Conservation (phyloP, 257 asterid genomes). For the Solanum medicagineum region DNA sequence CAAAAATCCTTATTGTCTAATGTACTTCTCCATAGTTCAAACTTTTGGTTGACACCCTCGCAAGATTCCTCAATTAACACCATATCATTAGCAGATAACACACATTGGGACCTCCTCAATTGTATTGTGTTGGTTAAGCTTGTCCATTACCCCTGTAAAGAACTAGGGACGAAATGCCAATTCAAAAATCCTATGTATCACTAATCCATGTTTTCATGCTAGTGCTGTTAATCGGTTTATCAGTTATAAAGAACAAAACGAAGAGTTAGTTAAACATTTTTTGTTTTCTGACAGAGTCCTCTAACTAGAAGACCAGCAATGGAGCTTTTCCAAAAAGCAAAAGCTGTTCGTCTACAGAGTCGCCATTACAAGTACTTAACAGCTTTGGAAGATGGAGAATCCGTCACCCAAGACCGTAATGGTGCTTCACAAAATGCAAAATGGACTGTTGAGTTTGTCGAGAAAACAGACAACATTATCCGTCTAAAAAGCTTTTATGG, state of each 20-base stretch:
- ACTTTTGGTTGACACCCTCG: too few relatives aligned
- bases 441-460: conserved; percentile 29
- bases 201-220: too few relatives aligned
- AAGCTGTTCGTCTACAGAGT: conserved; percentile 17
- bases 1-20: too few relatives aligned
- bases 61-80: too few relatives aligned
- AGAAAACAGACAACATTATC: conserved; percentile 11
- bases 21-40: too few relatives aligned
- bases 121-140: not conserved
- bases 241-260: not conserved
- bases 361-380: conserved; percentile 26
- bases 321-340: conserved; percentile 32
- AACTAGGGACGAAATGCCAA: too few relatives aligned
- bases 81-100: too few relatives aligned
- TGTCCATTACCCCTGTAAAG: not conserved
- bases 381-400: conserved; percentile 28
- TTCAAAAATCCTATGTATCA: too few relatives aligned
- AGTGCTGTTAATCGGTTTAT: not conserved
- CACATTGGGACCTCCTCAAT: too few relatives aligned
- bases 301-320: conserved; percentile 11
- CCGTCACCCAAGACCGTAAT: conserved; percentile 26
- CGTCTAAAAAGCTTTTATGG: conserved; percentile 28
- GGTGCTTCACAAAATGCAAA: conserved; percentile 20
- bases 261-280: not conserved
- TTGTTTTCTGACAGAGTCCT: conserved; percentile 6